These are phyloP conservation scores for Dactylonectria macrodidyma DNA, from an alignment of 2,329 filamentous ascomycete genomes.

Conservation along the genomic window DNA sequence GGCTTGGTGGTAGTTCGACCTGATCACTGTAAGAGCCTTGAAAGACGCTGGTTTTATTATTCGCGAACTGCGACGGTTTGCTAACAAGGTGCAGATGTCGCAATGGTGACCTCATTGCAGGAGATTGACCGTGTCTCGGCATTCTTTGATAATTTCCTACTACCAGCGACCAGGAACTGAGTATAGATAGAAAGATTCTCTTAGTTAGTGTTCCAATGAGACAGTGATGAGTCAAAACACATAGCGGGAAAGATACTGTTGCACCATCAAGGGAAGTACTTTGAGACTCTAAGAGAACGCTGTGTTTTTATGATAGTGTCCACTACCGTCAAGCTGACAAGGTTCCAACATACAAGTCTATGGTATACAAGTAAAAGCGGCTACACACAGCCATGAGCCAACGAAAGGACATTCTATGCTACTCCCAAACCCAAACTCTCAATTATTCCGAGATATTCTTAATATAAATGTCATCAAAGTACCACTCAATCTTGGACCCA, in stretches of 20 bases:
- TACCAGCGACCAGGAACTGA: background rate
- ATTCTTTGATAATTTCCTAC: background rate
- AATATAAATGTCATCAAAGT: conserved; percentile 4
- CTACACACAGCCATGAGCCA: background rate
- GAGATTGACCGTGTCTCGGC: background rate
- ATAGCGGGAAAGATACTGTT: no score
- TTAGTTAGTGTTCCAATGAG: no score
- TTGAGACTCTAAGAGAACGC: background rate
- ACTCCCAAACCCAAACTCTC: background rate
- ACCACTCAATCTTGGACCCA: background rate
- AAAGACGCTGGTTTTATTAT: background rate
- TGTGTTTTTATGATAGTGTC: background rate
- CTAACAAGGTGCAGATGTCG: conserved; percentile 9
- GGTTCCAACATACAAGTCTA: background rate
- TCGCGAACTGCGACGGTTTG: background rate
- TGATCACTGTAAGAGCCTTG: conserved; percentile 36
- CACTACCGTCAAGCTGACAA: background rate
- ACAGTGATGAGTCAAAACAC: no score
- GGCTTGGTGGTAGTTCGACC: conserved; percentile 37
- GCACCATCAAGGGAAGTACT: no score
- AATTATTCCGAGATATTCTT: background rate
- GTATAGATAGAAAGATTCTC: background rate
- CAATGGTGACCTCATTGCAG: background rate
- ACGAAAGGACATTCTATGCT: background rate
- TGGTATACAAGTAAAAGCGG: conserved; percentile 3